Evolutionary conservation across 805 yeast genomes (phyloP).

Genomic region (Lipomyces orientalis): DNA sequence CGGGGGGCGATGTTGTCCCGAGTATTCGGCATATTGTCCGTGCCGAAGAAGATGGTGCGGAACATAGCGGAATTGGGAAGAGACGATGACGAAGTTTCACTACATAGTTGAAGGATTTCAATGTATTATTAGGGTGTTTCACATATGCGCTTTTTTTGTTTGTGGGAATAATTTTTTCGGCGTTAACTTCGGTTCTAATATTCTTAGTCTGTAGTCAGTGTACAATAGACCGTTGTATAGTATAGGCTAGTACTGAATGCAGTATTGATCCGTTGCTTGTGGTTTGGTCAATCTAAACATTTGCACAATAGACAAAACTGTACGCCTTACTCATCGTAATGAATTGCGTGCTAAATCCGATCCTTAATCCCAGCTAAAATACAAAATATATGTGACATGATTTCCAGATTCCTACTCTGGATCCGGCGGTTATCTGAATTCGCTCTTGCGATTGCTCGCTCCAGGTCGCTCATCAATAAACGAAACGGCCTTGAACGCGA

Average conservation of each 20-base stretch:
- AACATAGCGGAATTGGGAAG: neutral
- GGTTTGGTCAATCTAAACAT: neutral
- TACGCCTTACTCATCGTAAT: neutral
- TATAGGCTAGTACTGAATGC: neutral
- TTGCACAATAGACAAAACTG: neutral
- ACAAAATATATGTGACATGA: neutral
- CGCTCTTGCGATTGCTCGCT: neutral
- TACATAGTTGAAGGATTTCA: neutral
- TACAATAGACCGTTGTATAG: neutral
- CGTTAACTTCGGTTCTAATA: neutral
- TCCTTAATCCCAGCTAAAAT: neutral
- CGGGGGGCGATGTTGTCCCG: constrained; percentile 37
- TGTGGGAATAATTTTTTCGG: neutral
- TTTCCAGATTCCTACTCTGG: neutral
- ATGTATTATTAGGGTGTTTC: neutral
- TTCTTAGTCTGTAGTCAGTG: neutral
- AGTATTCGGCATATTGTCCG: constrained; percentile 38
- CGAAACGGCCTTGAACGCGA: constrained; percentile 1
- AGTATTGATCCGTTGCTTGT: neutral
- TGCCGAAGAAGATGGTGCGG: neutral
- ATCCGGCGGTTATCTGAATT: neutral
- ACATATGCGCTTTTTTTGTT: neutral
- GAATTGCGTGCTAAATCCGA: neutral
- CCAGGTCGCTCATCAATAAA: constrained; percentile 6
- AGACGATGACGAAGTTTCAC: neutral